Evolutionary conservation across 441 rosid genomes (phyloP), one percentile per base, ranked within the genome.

Genomic region (Rhodomyrtus psidioides): DNA sequence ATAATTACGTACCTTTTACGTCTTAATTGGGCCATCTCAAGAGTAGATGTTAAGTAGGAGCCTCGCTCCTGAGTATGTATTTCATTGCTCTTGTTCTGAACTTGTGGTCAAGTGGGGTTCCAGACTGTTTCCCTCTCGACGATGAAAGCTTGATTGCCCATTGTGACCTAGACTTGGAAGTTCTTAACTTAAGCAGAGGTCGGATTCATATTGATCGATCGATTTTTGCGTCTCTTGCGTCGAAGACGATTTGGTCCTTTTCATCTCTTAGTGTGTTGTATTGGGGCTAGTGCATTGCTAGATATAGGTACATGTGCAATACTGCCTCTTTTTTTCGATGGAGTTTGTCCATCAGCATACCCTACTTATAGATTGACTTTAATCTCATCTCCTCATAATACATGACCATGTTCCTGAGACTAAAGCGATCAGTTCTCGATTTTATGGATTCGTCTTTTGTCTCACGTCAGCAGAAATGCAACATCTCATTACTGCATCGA

Each of bases 271-370:
- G 46, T 9, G 7, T 65, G 5, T 0, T 19, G 8, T 65, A 9
- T 0, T 0, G 0, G 5, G 76, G 4, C 8, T 34, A 34, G 26
- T 10, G 15, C 0, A 0, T 2, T 34, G 49, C 17, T 62, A 0
- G 13, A 62, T 17, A 17, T 0, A 17, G 2, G 21, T 21, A 2
- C 1, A 0, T 0, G 7, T 10, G 49, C n/a, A 34, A 65, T 65
- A 21, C 10, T 65, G 6, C 10, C 9, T 16, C 21, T 58, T 14
- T 15, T 28, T 59, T 28, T 4, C 1, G 1, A 4, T 60, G 23
- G 3, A 17, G 6, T 28, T 30, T 42, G 1, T 34, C 23, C 1
- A 17, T 8, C 30, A 16, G 13, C 75, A 28, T 28, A 30, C 19
- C 21, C 24, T 16, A 60, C 9, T 15, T 60, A 27, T 6, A 60